Conservation (phyloP, 306 rosid genomes). For the Calophaca sinica region DNA sequence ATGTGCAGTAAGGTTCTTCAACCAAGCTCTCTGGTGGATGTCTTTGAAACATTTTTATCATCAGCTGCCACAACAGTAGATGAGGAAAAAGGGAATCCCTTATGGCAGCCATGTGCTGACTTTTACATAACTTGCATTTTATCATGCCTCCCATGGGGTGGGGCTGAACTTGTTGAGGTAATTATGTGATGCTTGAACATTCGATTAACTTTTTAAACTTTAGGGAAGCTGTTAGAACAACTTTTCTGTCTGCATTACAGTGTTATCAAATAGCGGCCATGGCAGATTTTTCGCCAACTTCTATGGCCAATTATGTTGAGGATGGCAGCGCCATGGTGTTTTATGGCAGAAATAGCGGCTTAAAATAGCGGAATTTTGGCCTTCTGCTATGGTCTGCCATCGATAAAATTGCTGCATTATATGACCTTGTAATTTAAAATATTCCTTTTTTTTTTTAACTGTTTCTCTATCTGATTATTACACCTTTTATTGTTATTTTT, state of each 20-base stretch:
- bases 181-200: slow-evolving; percentile 38
- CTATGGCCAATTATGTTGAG: no score
- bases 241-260: slow-evolving; percentile 4
- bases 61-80: slow-evolving; percentile 98
- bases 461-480: slow-evolving; percentile 25
- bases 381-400: no score
- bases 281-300: no score
- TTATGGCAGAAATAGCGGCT: no score
- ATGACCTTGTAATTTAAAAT: slow-evolving; percentile 8
- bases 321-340: no score
- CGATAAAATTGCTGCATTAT: neutral
- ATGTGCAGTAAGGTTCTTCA: slow-evolving; percentile 97
- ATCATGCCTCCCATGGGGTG: slow-evolving; percentile 99
- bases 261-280: no score
- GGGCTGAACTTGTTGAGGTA: slow-evolving; percentile 97
- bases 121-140: slow-evolving; percentile 88
- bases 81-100: slow-evolving; percentile 96
- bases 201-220: slow-evolving; percentile 10
- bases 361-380: no score
- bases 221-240: slow-evolving; percentile 11
- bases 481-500: slow-evolving; percentile 25
- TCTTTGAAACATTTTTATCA: slow-evolving; percentile 88
- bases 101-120: slow-evolving; percentile 98
- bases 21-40: slow-evolving; percentile 81
- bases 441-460: neutral